Evolutionary conservation across 805 yeast genomes (phyloP), one percentile per base, ranked within the genome.

Genomic region (Metschnikowia reukaufii): DNA sequence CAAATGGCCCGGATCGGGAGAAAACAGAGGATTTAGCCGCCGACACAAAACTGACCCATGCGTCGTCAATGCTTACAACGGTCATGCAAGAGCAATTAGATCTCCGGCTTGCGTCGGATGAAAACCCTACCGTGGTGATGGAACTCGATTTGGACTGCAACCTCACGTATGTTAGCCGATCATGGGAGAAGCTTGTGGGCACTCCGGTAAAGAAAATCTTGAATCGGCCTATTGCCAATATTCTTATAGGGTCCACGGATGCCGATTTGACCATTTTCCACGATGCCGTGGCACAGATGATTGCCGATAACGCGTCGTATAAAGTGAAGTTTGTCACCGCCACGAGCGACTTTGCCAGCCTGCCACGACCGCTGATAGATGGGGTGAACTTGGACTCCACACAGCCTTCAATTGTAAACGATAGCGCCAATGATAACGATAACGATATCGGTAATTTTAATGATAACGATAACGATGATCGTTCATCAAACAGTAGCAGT

Each of bases 101-200:
- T 52, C 65, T 85, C 42, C 69, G 75, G 12, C 64, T 78, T 23
- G 90, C 90, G 0, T 81, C 86, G n/a, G 76, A 84, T 1, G 74
- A 77, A 49, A 84, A 83, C 51, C 86, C 88, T 1, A 83, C 88
- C 10, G 82, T 84, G n/a, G 84, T 92, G 3, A 68, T 92, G 67
- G 99, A 92, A 65, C 68, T 94, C 50, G 91, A 85, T 58, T 67
- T 89, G 60, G 84, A 84, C 57, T 89, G 97, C 25, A 80, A 76
- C 29, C 83, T 94, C n/a, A 77, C 78, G 44, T 88, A 86, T 62
- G 64, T 90, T 20, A 79, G 92, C 51, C 79, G 78, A 52, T 79
- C 84, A 53, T 92, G 97, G 97, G 85, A 83, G 53, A 61, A 76
- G 7, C 75, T 90, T 6, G 88, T 88, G 8, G 95, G 95, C 1